Conservation (phyloP, 1,284 basidiomycete species). For the Malassezia vespertilionis region DNA sequence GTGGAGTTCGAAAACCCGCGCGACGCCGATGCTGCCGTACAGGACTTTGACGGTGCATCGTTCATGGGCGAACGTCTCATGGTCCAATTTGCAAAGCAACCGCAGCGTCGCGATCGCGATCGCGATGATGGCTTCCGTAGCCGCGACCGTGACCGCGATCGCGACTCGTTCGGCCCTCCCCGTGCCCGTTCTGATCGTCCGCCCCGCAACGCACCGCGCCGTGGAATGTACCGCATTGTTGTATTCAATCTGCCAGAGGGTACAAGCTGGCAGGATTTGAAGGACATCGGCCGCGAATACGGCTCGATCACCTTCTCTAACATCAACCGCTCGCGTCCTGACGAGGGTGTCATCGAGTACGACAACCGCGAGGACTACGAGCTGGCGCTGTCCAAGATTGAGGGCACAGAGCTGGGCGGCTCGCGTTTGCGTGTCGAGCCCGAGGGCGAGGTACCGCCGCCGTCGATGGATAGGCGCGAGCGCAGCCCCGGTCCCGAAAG, state of each 20-base stretch:
- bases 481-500: conserved; percentile 22
- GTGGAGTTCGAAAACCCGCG: conserved; percentile 44
- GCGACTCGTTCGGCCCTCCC: conserved; percentile 20
- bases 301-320: conserved; percentile 52
- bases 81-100: conserved; percentile 41
- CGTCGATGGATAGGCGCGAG: conserved; percentile 24
- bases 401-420: conserved; percentile 43
- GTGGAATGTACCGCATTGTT: conserved; percentile 39
- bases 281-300: conserved; percentile 87
- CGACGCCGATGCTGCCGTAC: conserved; percentile 43
- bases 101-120: conserved; percentile 17
- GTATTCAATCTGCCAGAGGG: conserved; percentile 67
- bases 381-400: conserved; percentile 40
- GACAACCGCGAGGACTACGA: conserved; percentile 44
- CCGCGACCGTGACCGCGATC: conserved; percentile 16
- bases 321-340: conserved; percentile 37
- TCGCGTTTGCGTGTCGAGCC: conserved; percentile 42
- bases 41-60: conserved; percentile 40
- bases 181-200: conserved; percentile 23
- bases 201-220: conserved; percentile 27
- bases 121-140: conserved; percentile 12
- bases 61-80: conserved; percentile 45
- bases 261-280: conserved; percentile 93
- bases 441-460: conserved; percentile 12
- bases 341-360: conserved; percentile 45